Base-by-base conservation (phyloP, 257 asterid genomes). In the Capsicum pubescens region DNA sequence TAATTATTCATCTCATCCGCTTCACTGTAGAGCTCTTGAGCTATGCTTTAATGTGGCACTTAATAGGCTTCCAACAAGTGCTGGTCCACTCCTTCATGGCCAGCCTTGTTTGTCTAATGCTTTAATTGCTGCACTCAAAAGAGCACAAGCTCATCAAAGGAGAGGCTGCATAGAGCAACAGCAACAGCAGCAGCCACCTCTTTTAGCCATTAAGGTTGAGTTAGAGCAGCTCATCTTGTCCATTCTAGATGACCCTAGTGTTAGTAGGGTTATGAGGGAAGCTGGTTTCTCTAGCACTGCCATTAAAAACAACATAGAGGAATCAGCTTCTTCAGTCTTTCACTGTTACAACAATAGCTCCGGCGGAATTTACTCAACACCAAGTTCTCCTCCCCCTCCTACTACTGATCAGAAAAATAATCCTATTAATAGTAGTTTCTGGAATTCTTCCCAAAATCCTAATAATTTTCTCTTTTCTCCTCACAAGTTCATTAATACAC, bases 41-140 rank as follows among this genome's bases (percentile, higher is more conserved):
- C 92, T 93, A 7, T 93, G 97, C 87, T 95, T 95, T 91, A 95
- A 95, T 87, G 97, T 93, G 26, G 98, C 98, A 21, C 91, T 95
- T 57, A 93, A 95, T 84, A 92, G 98, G 50, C 95, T 95, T n/a
- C 98, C 94, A 2, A 91, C 98, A 8, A 68, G 91, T 19, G 94
- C 95, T 5, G 87, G 83, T n/a, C 89, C 94, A 0, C 89, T 94
- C 46, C 89, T 89, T 48, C 94, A 92, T 87, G 91, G 91, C 44
- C 98, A 92, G 83, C 98, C 97, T 36, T 91, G 91, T 10, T 82
- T 95, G 26, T 93, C 98, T 12, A 95, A 95, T 74, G 98, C 98
- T 3, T 86, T 95, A 39, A 82, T 95, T 63, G 97, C 98, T 9
- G 98, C 98, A 0, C 91, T 95, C 11, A 95, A 95, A 32, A 84